Base-by-base conservation (phyloP, 441 rosid species). In the Mallotus japonicus region DNA sequence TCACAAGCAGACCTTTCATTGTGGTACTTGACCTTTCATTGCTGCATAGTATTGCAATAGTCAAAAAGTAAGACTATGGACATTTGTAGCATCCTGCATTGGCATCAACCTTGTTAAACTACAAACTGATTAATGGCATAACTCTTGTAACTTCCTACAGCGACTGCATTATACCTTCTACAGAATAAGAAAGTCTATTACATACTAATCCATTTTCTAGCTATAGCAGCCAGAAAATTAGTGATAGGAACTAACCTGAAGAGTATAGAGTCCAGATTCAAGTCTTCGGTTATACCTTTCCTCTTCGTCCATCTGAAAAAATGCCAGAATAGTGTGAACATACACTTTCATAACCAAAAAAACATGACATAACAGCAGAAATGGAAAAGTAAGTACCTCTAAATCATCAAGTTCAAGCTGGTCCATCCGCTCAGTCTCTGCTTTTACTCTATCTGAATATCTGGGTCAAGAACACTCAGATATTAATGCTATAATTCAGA, bases 181-280 rank as follows among this genome's bases (percentile, higher is more conserved):
- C n/a, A 73, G 47, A 19, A 49, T 51, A 14, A 24, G 67, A 68
- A 32, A 49, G 42, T 51, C 58, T 57, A 62, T 37, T 37, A 15
- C 1, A 51, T 49, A 49, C 53, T 2, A 17, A 44, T 8, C 22
- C 24, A 71, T 22, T 44, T 70, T 13, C 55, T 46, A 16, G 54
- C 61, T 11, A 65, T n/a, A 40, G 15, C 47, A 15, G 49, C 49
- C 66, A 71, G 24, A 34, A 24, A 63, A 34, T 24, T 65, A 55
- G 32, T 15, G 24, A 3, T 17, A 32, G 51, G 46, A 69, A 50
- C 85, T 73, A 73, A 95, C 99, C 99, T 92, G 98, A 74, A 95
- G 98, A 71, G 96, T 87, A 85, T 91, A 95, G 46, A 95, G 91
- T 78, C 99, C 99, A 83, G 95, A 89, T 81, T 92, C 97, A 50